Evolutionary conservation across 2,329 filamentous ascomycete genomes (phyloP), one percentile per base, ranked within the genome.

Genomic region (Talaromyces sp.): DNA sequence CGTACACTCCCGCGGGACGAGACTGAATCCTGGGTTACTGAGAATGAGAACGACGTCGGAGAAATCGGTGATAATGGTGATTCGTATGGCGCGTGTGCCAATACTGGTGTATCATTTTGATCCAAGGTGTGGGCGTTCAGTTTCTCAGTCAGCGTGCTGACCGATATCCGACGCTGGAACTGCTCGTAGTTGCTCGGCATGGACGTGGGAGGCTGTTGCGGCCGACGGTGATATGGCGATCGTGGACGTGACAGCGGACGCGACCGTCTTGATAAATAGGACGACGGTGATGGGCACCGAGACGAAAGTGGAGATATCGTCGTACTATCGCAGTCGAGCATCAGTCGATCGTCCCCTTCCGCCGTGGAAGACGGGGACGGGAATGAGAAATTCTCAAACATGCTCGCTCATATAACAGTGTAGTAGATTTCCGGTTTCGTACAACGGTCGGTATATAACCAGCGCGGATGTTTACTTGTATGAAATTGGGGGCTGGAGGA

Each of bases 361-460:
- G 73, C 56, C 10, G 71, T 65, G 25, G 72, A 75, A 22, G 75
- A 76, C 11, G 77, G 73, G 41, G 77, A 75, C 11, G 76, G 74
- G 68, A 79, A 79, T 56, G 77, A 78, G 68, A 79, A 79, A 68
- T 78, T 75, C 68, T 80, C 77, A 68, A 79, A 79, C 78, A 79
- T 79, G 67, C 19, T 63, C 33, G 47, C 41, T 39, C 59, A 33
- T 59, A 45, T 27, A 59, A 31, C 17, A 15, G 15, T 45, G 13
- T 22, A 8, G 31, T 43, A 22, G 9, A 56, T 17, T 37, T 25
- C 33, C 33, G 10, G 17, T 37, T 56, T 25, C 17, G 52, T 56
- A 15, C 3, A 56, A 10, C 11, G 19, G 33, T 25, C 33, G 52
- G 17, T 37, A 37, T 56, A 37, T 13, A 25, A 56, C 4, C 52